Evolutionary conservation across 495 filamentous ascomycete species (phyloP).

Genomic region (Terfezia boudieri): DNA sequence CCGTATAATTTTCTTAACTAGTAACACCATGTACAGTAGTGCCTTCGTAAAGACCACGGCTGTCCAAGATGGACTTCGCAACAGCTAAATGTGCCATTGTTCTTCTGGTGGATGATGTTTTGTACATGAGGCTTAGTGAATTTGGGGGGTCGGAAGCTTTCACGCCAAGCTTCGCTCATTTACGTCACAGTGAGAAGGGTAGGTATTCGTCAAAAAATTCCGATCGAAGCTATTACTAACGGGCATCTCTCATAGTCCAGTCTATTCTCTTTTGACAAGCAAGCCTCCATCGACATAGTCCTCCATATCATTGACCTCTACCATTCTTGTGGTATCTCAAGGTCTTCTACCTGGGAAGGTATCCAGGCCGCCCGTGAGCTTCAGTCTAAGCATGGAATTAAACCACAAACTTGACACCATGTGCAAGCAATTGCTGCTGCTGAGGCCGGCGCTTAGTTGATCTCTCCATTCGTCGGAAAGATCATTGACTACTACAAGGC

Average conservation of each 20-base stretch:
- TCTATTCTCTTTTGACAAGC: constrained; percentile 89
- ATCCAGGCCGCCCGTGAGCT: constrained; percentile 93
- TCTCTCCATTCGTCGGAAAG: constrained; percentile 97
- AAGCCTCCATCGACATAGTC: constrained; percentile 85
- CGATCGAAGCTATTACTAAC: too few relatives aligned
- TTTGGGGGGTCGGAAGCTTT: too few relatives aligned
- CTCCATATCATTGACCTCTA: constrained; percentile 98
- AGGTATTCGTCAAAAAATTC: too few relatives aligned
- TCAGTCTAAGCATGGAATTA: constrained; percentile 79
- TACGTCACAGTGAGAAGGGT: too few relatives aligned
- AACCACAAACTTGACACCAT: constrained; percentile 97
- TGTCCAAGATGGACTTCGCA: constrained; percentile 24
- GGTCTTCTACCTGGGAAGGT: constrained; percentile 81
- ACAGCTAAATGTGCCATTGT: constrained; percentile 25
- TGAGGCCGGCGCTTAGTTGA: constrained; percentile 92
- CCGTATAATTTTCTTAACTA: constrained; percentile 49
- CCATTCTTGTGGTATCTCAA: constrained; percentile 69
- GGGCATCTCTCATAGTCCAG: too few relatives aligned
- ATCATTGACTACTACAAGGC: constrained; percentile 99
- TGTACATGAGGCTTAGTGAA: neutral
- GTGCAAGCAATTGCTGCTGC: constrained; percentile 94
- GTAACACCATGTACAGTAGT: constrained; percentile 40
- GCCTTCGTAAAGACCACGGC: constrained; percentile 31
- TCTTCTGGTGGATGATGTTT: neutral
- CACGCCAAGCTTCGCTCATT: too few relatives aligned